phyloP scores from a whole-genome alignment of 768 basidiomycete genomes.

The Termitomyces titanicus region DNA sequence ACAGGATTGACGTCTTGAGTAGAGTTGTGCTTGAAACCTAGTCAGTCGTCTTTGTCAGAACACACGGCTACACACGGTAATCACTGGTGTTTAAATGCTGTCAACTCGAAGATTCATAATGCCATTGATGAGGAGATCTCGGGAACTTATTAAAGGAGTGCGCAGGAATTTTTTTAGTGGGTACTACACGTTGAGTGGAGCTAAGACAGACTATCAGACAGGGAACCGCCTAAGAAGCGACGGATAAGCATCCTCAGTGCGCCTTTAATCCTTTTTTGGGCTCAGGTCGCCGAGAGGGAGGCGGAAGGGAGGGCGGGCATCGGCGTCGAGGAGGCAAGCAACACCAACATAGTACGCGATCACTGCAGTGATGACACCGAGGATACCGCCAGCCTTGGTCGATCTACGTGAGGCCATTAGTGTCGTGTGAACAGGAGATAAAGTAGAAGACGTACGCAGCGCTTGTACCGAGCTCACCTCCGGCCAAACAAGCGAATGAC shows the following conservation, averaged over 20 bases:
- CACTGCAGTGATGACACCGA: conserved; percentile 43
- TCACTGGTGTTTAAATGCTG: too few species aligned
- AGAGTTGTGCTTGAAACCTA: too few species aligned
- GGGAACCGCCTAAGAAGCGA: too few species aligned
- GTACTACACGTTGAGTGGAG: too few species aligned
- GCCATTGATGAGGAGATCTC: too few species aligned
- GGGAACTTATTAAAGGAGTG: too few species aligned
- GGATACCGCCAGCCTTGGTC: conserved; percentile 39
- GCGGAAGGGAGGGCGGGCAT: conserved; percentile 32
- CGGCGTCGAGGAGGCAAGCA: conserved; percentile 37
- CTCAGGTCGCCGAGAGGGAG: conserved; percentile 41
- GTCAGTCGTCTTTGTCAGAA: too few species aligned
- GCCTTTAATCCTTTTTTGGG: conserved; percentile 12
- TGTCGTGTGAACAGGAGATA: not conserved
- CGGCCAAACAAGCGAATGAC: conserved; percentile 41
- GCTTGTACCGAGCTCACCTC: conserved; percentile 29
- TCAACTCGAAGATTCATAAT: too few species aligned
- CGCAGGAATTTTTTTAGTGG: too few species aligned
- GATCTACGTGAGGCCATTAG: conserved; percentile 19
- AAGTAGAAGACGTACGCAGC: conserved; percentile 21
- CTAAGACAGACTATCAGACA: too few species aligned
- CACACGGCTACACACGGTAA: too few species aligned
- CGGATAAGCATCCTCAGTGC: not conserved
- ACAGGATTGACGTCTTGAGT: too few species aligned
- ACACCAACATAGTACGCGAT: conserved; percentile 48